A percentile compares a stretch with the other conserved stretches of the same genome.
Evolutionary conservation across 2,329 filamentous ascomycete genomes (phyloP).

Genomic region (Verticillium nonalfalfae): DNA sequence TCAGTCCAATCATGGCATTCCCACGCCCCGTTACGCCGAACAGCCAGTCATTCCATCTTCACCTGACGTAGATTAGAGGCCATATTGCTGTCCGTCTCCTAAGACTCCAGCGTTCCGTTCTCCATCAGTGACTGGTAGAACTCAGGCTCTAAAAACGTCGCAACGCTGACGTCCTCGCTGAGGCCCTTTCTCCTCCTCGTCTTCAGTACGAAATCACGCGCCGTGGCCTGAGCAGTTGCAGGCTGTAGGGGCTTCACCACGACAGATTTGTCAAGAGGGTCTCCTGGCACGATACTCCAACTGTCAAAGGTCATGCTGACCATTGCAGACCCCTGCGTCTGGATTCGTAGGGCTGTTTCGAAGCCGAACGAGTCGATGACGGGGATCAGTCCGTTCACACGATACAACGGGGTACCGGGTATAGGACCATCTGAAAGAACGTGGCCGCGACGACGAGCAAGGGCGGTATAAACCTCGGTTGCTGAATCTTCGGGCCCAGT

Average conservation of each 20-base stretch:
- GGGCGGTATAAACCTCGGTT: conserved; percentile 82
- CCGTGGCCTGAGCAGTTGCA: conserved; percentile 80
- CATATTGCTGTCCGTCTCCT: background rate
- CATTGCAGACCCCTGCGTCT: conserved; percentile 88
- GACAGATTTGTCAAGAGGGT: conserved; percentile 85
- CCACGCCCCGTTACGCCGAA: background rate
- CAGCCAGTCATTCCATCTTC: background rate
- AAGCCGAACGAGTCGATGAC: conserved; percentile 98
- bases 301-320: conserved; percentile 90
- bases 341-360: conserved; percentile 93
- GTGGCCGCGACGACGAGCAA: conserved; percentile 82
- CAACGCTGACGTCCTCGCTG: conserved; percentile 90
- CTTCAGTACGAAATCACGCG: conserved; percentile 94
- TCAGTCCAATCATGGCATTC: background rate
- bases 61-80: background rate
- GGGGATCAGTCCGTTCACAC: conserved; percentile 82
- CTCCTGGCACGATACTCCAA: conserved; percentile 93
- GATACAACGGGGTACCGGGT: conserved; percentile 88
- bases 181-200: conserved; percentile 88
- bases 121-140: conserved; percentile 84
- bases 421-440: conserved; percentile 92
- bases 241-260: conserved; percentile 80
- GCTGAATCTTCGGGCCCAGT: conserved; percentile 87
- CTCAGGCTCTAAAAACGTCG: conserved; percentile 94
- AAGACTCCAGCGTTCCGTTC: conserved; percentile 62